Base-by-base conservation (phyloP, 1,139 yeast species). In the Yamadazyma diospyri region DNA sequence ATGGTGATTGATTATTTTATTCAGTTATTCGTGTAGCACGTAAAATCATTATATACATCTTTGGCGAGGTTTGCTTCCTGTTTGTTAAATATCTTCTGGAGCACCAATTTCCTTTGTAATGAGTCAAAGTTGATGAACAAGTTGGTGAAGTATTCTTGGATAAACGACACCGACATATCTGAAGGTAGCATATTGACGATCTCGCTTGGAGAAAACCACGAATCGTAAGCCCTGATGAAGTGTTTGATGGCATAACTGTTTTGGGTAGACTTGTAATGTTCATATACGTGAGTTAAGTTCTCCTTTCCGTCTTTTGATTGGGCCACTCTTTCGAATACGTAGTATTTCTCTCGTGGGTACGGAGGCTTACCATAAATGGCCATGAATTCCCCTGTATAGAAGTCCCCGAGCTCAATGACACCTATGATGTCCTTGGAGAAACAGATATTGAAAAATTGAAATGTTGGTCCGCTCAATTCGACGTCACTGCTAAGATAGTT, bases 1-100 rank as follows among this genome's bases (percentile, higher is more conserved):
- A 76, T 88, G 47, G 52, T 83, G 27, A 50, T 80, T 30, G 97
- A 92, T 56, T 92, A 88, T 55, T 39, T 80, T 11, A 16, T 24
- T 16, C 16, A 17, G 47, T 60, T 24, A 79, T 81, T 2, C 69
- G 24, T 23, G 13, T 25, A 13, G 19, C 55, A 32, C 29, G 14
- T 20, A 48, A 17, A 40, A 25, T 51, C 48, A 24, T 39, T 35
- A 35, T 43, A 47, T 15, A 56, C 36, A 14, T 41, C 41, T 17
- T 40, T 43, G 4, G 50, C 42, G 21, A 50, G 42, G 17, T 43
- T 48, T 2, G 55, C 46, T 27, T 64, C 67, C 8, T 58, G 49
- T 41, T 57, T 59, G 23, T 52, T 51, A 16, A 64, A 39, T 3
- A 54, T 45, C 40, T 67, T 67, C 25, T 43, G 50, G 27, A 63